Evolutionary conservation across 805 yeast species (phyloP), one percentile per base, ranked within the genome.

Genomic region (Sugiyamaella lignohabitans): DNA sequence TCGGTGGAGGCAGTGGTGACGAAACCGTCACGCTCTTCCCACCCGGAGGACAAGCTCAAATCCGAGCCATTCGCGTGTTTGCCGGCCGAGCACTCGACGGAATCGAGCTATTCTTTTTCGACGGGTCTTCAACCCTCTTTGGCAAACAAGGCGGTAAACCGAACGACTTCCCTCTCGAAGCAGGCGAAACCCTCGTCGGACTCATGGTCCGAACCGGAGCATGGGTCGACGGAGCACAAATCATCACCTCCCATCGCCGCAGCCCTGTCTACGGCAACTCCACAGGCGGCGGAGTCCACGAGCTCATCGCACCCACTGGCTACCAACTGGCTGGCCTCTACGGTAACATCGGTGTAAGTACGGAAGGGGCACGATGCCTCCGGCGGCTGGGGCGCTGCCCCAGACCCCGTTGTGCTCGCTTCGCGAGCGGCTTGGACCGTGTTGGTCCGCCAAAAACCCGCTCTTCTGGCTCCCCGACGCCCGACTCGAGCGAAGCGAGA

Each of bases 181-280:
- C 61, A 0, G 85, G 79, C 40, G 96, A 91, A 59, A 49, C 53
- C 6, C 67, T 91, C 5, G 61, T 70, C 2, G 83, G 82, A 21
- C 67, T 89, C 46, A 71, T 74, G 38, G 66, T 87, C 40, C 72
- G 95, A 53, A 71, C 79, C 37, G 98, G 98, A 8, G 79, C 73
- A 1, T 93, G 98, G 97, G 70, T 93, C 3, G 98, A 93, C 69
- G 96, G 83, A 1, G 68, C 87, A 19, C 93, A 85, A 59, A 67
- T 93, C 29, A 70, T 79, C 17, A 84, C 95, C 2, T 51, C 49
- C 34, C 22, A 52, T 16, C 48, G 59, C 34, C 54, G 80, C 50
- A 56, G 68, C 35, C 72, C 71, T 1, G 65, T 77, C 72, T 75
- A 69, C 54, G 97, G 97, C 11, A 84, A 84, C 42, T 60, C 67